A percentile compares a stretch with the other conserved stretches of the same genome.
Conservation (phyloP, 1,139 yeast species). For the Kurtzmaniella natalensis region DNA sequence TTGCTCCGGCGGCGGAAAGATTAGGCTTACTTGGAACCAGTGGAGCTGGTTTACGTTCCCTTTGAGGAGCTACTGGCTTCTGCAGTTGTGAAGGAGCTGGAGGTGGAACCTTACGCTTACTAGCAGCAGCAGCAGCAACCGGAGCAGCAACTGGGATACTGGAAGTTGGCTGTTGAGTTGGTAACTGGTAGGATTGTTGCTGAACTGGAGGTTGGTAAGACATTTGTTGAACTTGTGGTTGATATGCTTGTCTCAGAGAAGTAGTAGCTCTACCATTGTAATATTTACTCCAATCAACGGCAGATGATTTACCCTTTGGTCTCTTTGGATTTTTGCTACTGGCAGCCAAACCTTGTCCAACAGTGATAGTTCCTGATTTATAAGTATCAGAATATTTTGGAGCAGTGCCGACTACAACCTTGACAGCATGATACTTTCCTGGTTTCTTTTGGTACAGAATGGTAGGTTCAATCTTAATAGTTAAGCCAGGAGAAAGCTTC, state of each 20-base stretch:
- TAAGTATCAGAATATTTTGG: conserved; percentile 68
- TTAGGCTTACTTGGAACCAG: conserved; percentile 6
- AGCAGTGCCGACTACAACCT: conserved; percentile 54
- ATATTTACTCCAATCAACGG: conserved; percentile 43
- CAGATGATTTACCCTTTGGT: conserved; percentile 47
- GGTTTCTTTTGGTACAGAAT: conserved; percentile 88
- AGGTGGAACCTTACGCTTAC: conserved; percentile 19
- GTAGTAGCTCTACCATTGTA: conserved; percentile 30
- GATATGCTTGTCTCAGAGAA: conserved; percentile 1
- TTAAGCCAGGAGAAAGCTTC: conserved; percentile 53
- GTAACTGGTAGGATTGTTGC: conserved; percentile 7
- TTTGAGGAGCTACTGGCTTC: conserved; percentile 12
- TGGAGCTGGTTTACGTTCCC: conserved; percentile 12
- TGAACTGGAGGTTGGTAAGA: conserved; percentile 7
- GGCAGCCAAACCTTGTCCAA: conserved; percentile 75
- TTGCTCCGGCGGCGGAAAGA: conserved; percentile 1
- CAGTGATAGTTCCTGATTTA: conserved; percentile 85
- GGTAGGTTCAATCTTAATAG: conserved; percentile 65
- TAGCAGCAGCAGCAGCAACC: conserved; percentile 12
- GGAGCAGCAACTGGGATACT: conserved; percentile 10
- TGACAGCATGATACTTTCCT: conserved; percentile 73
- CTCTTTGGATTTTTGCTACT: conserved; percentile 64
- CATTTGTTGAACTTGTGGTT: conserved; percentile 5
- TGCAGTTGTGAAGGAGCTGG: conserved; percentile 17
- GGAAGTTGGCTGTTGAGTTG: conserved; percentile 9